Conservation (phyloP, 2,329 filamentous ascomycete genomes). For the Zelopaecilomyces penicillatus region DNA sequence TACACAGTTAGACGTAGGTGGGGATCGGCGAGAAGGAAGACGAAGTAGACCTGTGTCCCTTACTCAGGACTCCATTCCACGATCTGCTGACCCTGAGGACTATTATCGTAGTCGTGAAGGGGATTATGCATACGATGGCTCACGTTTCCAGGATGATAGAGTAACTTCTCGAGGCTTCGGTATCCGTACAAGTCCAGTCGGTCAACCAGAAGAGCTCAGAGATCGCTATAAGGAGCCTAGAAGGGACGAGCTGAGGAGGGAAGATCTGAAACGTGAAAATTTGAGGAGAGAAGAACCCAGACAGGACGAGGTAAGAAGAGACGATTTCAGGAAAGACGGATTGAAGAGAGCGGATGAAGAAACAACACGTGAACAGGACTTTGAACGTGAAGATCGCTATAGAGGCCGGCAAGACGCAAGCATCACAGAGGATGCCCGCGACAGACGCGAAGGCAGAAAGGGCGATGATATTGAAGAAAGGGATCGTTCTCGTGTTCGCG, state of each 20-base stretch:
- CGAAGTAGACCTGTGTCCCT: conserved; percentile 41
- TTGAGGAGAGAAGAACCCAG: neutral
- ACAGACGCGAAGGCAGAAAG: conserved; percentile 22
- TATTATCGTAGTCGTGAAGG: conserved; percentile 42
- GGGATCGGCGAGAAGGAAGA: conserved; percentile 15
- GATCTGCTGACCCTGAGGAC: conserved; percentile 38
- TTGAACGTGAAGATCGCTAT: conserved; percentile 21
- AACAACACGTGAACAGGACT: conserved; percentile 18
- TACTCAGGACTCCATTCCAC: conserved; percentile 41
- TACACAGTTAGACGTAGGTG: conserved; percentile 13
- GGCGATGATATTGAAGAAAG: conserved; percentile 26
- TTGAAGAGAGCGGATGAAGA: conserved; percentile 17
- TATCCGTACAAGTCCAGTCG: conserved; percentile 34
- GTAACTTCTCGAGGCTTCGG: conserved; percentile 43
- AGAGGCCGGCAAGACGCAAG: conserved; percentile 12
- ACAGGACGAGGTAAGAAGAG: conserved; percentile 16
- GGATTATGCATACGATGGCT: conserved; percentile 31
- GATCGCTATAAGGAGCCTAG: conserved; percentile 27
- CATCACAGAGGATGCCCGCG: conserved; percentile 18
- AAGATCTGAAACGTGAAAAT: neutral
- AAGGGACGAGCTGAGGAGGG: conserved; percentile 18
- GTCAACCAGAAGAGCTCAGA: conserved; percentile 34
- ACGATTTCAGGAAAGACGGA: conserved; percentile 16
- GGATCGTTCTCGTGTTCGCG: conserved; percentile 31
- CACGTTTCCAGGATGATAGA: conserved; percentile 37